These are phyloP conservation scores for Tritrichomonas musculus DNA, from an alignment of 208 protist species.

Conservation along the genomic window DNA sequence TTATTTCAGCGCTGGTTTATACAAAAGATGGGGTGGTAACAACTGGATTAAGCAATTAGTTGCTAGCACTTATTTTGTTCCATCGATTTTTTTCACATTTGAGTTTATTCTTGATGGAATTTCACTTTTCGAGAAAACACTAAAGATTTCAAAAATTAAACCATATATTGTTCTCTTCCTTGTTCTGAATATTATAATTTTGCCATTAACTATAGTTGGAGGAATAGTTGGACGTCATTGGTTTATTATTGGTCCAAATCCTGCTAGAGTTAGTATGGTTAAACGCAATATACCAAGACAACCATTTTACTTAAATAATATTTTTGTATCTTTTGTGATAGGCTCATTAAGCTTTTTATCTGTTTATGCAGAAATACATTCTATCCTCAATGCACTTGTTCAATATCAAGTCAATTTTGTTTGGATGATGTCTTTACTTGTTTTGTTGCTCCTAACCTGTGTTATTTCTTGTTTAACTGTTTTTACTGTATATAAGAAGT, in stretches of 20 bases:
- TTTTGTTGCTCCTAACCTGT: neutral
- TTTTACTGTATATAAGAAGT: neutral
- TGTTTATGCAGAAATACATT: neutral
- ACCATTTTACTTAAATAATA: neutral
- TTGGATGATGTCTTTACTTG: neutral
- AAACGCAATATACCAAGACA: neutral
- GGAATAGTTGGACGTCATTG: neutral
- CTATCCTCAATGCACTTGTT: neutral
- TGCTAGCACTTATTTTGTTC: neutral
- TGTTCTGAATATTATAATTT: neutral
- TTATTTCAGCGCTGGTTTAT: slow-evolving; percentile 5
- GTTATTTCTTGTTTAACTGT: neutral
- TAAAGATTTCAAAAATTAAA: neutral
- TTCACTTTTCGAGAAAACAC: neutral
- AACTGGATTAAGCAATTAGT: neutral
- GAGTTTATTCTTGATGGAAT: neutral
- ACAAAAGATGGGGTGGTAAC: neutral
- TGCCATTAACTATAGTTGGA: neutral
- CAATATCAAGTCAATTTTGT: neutral
- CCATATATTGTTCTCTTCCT: neutral
- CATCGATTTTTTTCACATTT: neutral
- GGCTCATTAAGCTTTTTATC: neutral
- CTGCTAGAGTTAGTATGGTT: neutral
- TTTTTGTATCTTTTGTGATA: neutral
- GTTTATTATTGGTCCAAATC: neutral